Evolutionary conservation across 192 early-diverging fungal genomes (phyloP), one percentile per base, ranked within the genome.

Genomic region (Linnemannia schmuckeri): DNA sequence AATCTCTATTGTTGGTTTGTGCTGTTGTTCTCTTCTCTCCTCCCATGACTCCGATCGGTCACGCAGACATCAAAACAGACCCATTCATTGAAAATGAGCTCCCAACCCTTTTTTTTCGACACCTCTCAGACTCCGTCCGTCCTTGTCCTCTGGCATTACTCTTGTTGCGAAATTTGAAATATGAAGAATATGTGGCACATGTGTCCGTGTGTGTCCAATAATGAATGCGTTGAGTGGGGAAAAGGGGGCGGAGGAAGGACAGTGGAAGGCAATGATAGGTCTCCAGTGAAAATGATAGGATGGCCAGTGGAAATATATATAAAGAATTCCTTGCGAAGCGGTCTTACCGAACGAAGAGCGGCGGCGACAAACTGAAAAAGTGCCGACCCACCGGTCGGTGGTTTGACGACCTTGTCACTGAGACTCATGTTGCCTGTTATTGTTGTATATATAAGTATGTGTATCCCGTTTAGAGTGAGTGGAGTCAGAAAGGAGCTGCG

Each of bases 351-450:
- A 27, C 84, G 84, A 46, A 86, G 75, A 42, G 84, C 84, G 7
- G 84, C 84, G 12, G 84, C 46, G 4, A 81, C 75, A 35, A 86
- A 81, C 79, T 86, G 84, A 27, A 86, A 44, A n/a, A 86, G 70
- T 44, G 84, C 84, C 41, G 84, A 86, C 68, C 84, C 84, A 63
- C 84, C 68, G 0, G 84, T 86, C 5, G 79, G 79, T 42, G 84
- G 84, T 73, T 77, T 86, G 75, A 81, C 54, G 12, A 70, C 15
- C 49, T 52, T 73, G 57, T 77, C 71, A 49, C 38, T 55, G 15
- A 72, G 52, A 70, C 77, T 79, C 77, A 79, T 78, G 40, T 6
- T 30, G 41, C 22, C 20, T 71, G 18, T 13, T 35, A 8, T 10
- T 15, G 38, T 38, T 33, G 33, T 15, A 38, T 30, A 6, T 42